Conservation (phyloP, 1,284 basidiomycete species). For the Leccinum subrobustum region DNA sequence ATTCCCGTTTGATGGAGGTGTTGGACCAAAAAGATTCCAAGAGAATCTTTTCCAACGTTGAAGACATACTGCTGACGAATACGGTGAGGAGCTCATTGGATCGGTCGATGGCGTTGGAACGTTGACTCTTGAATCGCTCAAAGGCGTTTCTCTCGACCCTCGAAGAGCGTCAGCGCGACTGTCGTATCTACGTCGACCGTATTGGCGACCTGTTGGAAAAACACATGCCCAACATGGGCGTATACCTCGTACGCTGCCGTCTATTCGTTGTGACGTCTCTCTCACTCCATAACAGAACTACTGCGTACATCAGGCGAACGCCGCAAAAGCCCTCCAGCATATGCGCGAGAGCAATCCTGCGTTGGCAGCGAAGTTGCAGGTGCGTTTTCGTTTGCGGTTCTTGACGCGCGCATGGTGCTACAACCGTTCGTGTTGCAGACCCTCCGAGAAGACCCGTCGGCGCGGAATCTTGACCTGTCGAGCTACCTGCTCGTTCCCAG, state of each 20-base stretch:
- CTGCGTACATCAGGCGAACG: constrained; percentile 76
- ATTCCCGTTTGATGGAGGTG: constrained; percentile 70
- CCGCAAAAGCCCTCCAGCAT: constrained; percentile 77
- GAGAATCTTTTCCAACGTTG: constrained; percentile 91
- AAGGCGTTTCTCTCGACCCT: constrained; percentile 81
- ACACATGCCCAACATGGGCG: constrained; percentile 74
- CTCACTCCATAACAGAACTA: background rate
- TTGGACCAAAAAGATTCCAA: constrained; percentile 79
- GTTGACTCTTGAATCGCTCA: background rate
- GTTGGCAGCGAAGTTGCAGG: constrained; percentile 69
- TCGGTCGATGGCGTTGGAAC: background rate
- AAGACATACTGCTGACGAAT: constrained; percentile 86
- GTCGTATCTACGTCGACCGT: constrained; percentile 83
- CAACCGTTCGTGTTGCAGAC: constrained; percentile 39
- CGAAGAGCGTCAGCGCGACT: constrained; percentile 88
- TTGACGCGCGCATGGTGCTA: background rate
- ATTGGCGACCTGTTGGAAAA: constrained; percentile 84
- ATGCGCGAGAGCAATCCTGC: constrained; percentile 68
- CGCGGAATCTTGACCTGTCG: constrained; percentile 84
- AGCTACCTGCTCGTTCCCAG: constrained; percentile 91
- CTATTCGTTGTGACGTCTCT: background rate
- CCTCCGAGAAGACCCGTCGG: constrained; percentile 71
- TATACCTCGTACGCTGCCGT: constrained; percentile 64
- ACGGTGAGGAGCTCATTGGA: constrained; percentile 50
- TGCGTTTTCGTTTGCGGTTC: constrained; percentile 29